These are phyloP conservation scores for Lentinula lateritia DNA, from an alignment of 768 basidiomycete species.

Conservation along the genomic window DNA sequence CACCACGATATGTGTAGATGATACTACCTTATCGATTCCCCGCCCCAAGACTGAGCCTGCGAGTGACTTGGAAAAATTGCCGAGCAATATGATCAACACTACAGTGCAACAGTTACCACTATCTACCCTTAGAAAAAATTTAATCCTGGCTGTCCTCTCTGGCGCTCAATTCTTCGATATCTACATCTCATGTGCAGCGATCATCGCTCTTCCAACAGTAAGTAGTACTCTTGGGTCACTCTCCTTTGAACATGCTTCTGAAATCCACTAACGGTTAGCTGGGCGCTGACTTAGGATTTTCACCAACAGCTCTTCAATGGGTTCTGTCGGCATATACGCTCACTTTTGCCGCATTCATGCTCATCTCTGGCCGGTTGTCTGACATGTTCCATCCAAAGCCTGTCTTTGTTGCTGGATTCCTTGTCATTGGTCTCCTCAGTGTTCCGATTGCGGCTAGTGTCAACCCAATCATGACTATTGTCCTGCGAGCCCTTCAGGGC, in stretches of 20 bases:
- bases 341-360: constrained; percentile 12
- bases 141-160: constrained; percentile 26
- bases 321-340: constrained; percentile 27
- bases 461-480: background rate
- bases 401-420: constrained; percentile 7
- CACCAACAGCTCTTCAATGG: background rate
- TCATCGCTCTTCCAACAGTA: constrained; percentile 28
- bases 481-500: constrained; percentile 5
- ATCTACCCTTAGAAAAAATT: background rate
- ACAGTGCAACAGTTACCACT: background rate
- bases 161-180: constrained; percentile 32
- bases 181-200: constrained; percentile 28
- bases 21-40: background rate
- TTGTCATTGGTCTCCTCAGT: constrained; percentile 2
- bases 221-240: background rate
- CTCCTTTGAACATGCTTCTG: constrained; percentile 22
- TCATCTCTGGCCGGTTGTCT: constrained; percentile 9
- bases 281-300: constrained; percentile 28
- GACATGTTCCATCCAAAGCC: constrained; percentile 11
- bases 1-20: background rate
- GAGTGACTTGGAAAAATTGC: background rate
- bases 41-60: background rate
- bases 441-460: background rate
- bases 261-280: constrained; percentile 21
- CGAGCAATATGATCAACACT: background rate